Evolutionary conservation across 1,284 basidiomycete genomes (phyloP).

Genomic region (Tilletia setariae): DNA sequence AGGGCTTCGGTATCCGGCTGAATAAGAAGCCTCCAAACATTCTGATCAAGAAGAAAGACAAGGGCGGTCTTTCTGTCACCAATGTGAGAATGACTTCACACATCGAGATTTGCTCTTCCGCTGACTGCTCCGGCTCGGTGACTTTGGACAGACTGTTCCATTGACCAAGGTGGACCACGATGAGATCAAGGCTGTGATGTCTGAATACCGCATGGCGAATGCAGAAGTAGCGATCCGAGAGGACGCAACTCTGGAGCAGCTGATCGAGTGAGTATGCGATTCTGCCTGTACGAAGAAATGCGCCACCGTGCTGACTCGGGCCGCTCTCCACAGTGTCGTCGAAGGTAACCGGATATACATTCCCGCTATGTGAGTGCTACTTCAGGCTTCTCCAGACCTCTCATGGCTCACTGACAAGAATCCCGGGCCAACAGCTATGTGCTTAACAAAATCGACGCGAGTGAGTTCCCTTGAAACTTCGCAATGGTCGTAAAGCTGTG

Average conservation of each 20-base stretch:
- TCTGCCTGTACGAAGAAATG: no score
- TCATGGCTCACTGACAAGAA: not conserved
- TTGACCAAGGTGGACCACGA: conserved; percentile 94
- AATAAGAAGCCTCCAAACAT: conserved; percentile 94
- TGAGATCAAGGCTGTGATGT: conserved; percentile 91
- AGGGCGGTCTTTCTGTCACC: conserved; percentile 65
- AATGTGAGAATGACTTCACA: conserved; percentile 26
- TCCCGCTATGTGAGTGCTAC: conserved; percentile 1
- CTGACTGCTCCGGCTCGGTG: no score
- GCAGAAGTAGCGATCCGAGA: conserved; percentile 90
- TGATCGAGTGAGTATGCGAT: conserved; percentile 65
- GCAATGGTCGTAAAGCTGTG: not conserved
- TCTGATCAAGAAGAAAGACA: conserved; percentile 77
- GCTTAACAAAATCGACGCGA: conserved; percentile 71
- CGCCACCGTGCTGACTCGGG: no score
- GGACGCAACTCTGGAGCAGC: conserved; percentile 88
- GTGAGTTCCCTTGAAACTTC: not conserved
- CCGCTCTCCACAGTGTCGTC: conserved; percentile 32
- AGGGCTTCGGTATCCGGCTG: conserved; percentile 92
- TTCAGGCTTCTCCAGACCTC: no score
- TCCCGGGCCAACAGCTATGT: conserved; percentile 30
- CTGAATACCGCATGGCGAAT: conserved; percentile 84
- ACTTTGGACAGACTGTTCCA: conserved; percentile 91
- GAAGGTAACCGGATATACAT: conserved; percentile 71
- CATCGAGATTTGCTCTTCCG: not conserved